Percentiles rank a stretch among this genome's conserved stretches.
Evolutionary conservation across 345 rosid genomes (phyloP).

Genomic region (Brassica carinata): DNA sequence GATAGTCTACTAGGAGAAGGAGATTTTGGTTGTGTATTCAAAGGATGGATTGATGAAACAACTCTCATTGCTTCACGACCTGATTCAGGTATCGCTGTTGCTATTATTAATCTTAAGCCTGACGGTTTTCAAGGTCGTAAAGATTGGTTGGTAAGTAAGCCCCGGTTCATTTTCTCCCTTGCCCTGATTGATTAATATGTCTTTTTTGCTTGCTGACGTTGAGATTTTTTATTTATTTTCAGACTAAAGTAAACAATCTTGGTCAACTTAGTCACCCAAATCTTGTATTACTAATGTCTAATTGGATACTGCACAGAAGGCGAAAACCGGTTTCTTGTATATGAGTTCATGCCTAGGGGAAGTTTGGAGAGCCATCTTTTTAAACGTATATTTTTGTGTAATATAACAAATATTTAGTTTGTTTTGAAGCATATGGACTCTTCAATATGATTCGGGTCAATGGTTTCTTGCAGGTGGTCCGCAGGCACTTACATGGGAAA

Average conservation of each 20-base stretch:
- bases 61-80: conserved; percentile 67
- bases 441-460: neutral
- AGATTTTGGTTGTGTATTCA: conserved; percentile 86
- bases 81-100: conserved; percentile 88
- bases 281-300: conserved; percentile 83
- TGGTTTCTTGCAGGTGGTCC: conserved; percentile 65
- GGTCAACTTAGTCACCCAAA: conserved; percentile 92
- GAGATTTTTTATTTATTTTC: conserved; percentile 17
- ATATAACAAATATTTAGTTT: neutral
- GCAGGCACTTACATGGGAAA: conserved; percentile 88
- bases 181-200: neutral
- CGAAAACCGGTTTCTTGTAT: conserved; percentile 74
- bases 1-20: conserved; percentile 92
- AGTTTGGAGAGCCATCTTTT: conserved; percentile 87
- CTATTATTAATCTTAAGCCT: conserved; percentile 90
- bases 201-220: neutral
- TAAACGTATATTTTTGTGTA: conserved; percentile 33
- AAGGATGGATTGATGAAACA: conserved; percentile 88
- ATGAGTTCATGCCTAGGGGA: conserved; percentile 96
- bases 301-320: conserved; percentile 87
- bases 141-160: conserved; percentile 99
- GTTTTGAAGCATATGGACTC: neutral
- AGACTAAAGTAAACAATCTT: conserved; percentile 93
- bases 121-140: conserved; percentile 97
- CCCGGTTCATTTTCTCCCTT: conserved; percentile 31